Percentiles rank a stretch among this genome's conserved stretches.
Conservation (phyloP, 352 stramenopile genomes). For the Globisporangium parvum region DNA sequence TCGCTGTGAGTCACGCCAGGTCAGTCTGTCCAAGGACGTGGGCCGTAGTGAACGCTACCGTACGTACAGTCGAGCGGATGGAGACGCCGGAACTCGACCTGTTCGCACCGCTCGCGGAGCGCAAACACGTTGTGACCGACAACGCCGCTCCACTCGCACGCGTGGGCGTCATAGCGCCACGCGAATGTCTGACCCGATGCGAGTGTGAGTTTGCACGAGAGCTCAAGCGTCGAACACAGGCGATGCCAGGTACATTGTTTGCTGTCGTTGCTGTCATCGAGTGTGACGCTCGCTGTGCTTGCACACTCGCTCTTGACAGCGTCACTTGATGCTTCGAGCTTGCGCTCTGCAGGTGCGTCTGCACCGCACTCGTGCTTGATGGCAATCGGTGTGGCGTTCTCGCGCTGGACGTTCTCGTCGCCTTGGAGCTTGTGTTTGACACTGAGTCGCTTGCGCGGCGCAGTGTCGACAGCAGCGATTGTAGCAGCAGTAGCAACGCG, state of each 20-base stretch:
- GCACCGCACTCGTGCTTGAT: slow-evolving; percentile 6
- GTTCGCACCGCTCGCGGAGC: slow-evolving; percentile 31
- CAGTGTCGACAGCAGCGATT: background rate
- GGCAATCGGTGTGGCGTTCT: too few relatives aligned
- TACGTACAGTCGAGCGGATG: slow-evolving; percentile 47
- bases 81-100: slow-evolving; percentile 53
- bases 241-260: slow-evolving; percentile 18
- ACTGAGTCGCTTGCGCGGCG: slow-evolving; percentile 8
- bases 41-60: background rate
- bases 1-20: background rate
- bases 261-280: background rate
- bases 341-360: slow-evolving; percentile 1
- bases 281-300: background rate
- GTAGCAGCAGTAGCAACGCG: background rate
- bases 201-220: slow-evolving; percentile 42
- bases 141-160: slow-evolving; percentile 47
- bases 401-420: too few relatives aligned
- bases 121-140: slow-evolving; percentile 36
- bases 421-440: too few relatives aligned
- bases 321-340: slow-evolving; percentile 1
- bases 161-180: slow-evolving; percentile 18
- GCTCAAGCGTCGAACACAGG: slow-evolving; percentile 34
- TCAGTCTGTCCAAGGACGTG: background rate
- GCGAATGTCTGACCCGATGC: slow-evolving; percentile 50
- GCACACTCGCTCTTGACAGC: background rate